Evolutionary conservation across 2,329 filamentous ascomycete genomes (phyloP).

Genomic region (Aureobasidium leucospermi): DNA sequence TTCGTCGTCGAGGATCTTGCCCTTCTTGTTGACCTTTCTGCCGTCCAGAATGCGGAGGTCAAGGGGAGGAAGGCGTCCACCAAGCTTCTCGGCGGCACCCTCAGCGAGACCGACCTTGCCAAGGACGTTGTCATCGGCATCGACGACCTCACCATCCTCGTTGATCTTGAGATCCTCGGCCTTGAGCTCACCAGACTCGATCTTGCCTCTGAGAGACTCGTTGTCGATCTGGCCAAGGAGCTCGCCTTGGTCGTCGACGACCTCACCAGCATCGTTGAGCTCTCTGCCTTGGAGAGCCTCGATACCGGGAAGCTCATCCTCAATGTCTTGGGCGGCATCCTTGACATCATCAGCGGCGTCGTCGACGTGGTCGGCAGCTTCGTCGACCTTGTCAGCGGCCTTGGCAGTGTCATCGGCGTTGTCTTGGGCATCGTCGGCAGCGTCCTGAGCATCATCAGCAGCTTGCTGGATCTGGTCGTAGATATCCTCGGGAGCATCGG

Average conservation of each 20-base stretch:
- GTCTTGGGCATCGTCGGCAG: slow-evolving; percentile 26
- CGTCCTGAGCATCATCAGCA: slow-evolving; percentile 30
- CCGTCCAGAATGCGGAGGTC: slow-evolving; percentile 45
- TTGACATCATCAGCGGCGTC: slow-evolving; percentile 25
- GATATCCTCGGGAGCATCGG: slow-evolving; percentile 34
- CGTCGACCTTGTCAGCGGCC: slow-evolving; percentile 25
- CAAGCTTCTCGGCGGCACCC: slow-evolving; percentile 41
- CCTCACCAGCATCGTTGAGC: slow-evolving; percentile 43
- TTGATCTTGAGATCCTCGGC: slow-evolving; percentile 44
- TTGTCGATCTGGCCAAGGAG: slow-evolving; percentile 42
- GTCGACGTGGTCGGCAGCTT: slow-evolving; percentile 22
- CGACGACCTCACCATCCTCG: slow-evolving; percentile 44
- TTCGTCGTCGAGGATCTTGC: slow-evolving; percentile 44
- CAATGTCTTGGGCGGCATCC: slow-evolving; percentile 31
- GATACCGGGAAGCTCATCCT: slow-evolving; percentile 44
- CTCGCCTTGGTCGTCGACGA: slow-evolving; percentile 43
- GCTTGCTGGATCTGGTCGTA: slow-evolving; percentile 35
- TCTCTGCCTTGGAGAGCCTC: slow-evolving; percentile 45
- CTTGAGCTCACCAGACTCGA: slow-evolving; percentile 32
- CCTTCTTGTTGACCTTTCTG: slow-evolving; percentile 52
- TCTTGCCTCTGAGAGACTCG: slow-evolving; percentile 27
- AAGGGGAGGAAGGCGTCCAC: slow-evolving; percentile 32
- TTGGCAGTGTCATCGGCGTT: slow-evolving; percentile 25
- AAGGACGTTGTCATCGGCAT: slow-evolving; percentile 44
- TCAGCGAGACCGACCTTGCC: slow-evolving; percentile 45